These are phyloP conservation scores for Aspergillus luchuensis DNA, from an alignment of 2,329 filamentous ascomycete species.

Conservation along the genomic window DNA sequence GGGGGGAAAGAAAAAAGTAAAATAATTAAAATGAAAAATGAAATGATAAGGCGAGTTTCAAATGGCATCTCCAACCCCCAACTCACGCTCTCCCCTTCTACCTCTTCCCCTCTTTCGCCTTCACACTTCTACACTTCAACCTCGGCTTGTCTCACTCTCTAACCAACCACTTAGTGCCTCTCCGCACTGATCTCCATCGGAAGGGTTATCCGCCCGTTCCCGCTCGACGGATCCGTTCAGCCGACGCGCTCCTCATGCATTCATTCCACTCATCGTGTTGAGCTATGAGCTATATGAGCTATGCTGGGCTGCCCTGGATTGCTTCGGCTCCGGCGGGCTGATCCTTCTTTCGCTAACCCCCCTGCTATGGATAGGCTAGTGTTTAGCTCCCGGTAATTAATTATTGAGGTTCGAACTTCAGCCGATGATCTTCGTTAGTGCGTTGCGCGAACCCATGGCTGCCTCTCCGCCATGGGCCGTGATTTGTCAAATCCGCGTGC, in stretches of 20 bases:
- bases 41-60: too few species aligned
- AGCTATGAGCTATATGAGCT: not conserved
- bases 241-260: not conserved
- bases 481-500: not conserved
- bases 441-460: not conserved
- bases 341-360: not conserved
- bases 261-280: not conserved
- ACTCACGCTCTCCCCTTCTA: not conserved
- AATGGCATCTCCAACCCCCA: too few species aligned
- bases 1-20: too few species aligned
- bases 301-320: not conserved
- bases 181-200: not conserved
- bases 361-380: not conserved
- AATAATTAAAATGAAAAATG: too few species aligned
- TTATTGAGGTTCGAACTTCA: not conserved
- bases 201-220: not conserved
- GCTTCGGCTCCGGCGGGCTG: not conserved
- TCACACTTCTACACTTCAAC: not conserved
- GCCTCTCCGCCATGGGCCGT: not conserved
- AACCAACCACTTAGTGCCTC: not conserved
- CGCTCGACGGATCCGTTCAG: constrained; percentile 1
- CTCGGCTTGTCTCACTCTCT: not conserved
- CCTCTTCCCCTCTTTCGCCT: not conserved
- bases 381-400: not conserved
- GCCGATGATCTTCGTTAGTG: not conserved